These are phyloP conservation scores for Diutina catenulata DNA, from an alignment of 1,139 yeast genomes.

Conservation along the genomic window DNA sequence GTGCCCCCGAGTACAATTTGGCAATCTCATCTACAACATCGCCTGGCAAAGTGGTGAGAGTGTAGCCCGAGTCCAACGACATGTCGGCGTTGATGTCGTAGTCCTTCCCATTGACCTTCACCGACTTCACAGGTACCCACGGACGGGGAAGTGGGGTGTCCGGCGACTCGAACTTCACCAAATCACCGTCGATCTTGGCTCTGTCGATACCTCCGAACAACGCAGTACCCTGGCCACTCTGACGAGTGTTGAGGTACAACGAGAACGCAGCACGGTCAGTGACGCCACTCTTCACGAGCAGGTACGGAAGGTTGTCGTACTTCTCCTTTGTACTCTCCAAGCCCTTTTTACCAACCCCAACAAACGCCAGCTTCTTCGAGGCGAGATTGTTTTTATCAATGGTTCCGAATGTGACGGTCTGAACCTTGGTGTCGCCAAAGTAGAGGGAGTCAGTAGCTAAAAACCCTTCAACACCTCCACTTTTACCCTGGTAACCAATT, in stretches of 20 bases:
- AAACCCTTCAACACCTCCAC: neutral
- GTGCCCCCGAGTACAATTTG: neutral
- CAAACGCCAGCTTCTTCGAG: neutral
- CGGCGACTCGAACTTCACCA: constrained; percentile 6
- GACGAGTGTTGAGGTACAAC: constrained; percentile 1
- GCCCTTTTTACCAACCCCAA: constrained; percentile 1
- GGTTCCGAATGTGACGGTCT: neutral
- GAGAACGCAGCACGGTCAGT: neutral
- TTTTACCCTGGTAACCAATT: neutral
- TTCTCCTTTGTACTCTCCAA: neutral
- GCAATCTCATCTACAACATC: neutral
- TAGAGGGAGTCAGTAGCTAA: constrained; percentile 1
- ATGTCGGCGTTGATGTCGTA: neutral
- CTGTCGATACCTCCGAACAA: constrained; percentile 5
- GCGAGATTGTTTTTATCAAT: neutral
- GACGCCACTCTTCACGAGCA: neutral
- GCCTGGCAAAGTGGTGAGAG: constrained; percentile 1
- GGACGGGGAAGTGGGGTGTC: neutral
- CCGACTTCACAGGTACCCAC: neutral
- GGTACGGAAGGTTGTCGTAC: constrained; percentile 3
- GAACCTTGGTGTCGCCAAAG: neutral
- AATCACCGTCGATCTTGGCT: constrained; percentile 1
- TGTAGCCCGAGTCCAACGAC: constrained; percentile 4
- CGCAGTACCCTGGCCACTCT: neutral
- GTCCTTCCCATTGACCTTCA: neutral